phyloP scores from a whole-genome alignment of 1,284 basidiomycete species.

The Hortiboletus rubellus region DNA sequence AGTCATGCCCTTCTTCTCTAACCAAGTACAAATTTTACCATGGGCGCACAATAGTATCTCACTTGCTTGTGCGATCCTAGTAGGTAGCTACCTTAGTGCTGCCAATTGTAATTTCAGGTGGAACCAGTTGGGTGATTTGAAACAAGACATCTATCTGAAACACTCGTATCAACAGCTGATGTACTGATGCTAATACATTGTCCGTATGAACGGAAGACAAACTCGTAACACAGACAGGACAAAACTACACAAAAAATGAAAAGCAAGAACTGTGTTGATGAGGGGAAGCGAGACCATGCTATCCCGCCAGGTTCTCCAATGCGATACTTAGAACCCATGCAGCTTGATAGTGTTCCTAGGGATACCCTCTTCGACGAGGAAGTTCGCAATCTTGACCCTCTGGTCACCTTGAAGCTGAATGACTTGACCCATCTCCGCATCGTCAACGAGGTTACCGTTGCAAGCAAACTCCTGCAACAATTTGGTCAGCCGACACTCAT shows the following conservation, averaged over 20 bases:
- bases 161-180: constrained; percentile 27
- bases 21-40: constrained; percentile 13
- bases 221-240: constrained; percentile 17
- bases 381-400: constrained; percentile 85
- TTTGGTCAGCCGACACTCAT: constrained; percentile 1
- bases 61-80: neutral
- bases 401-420: constrained; percentile 99
- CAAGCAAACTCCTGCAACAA: constrained; percentile 89
- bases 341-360: constrained; percentile 77
- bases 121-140: constrained; percentile 10
- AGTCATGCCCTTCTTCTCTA: constrained; percentile 18
- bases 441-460: constrained; percentile 97
- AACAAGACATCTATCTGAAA: constrained; percentile 26
- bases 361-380: constrained; percentile 80
- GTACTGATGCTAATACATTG: constrained; percentile 31
- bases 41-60: constrained; percentile 1
- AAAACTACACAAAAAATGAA: constrained; percentile 20
- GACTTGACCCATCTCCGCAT: constrained; percentile 96
- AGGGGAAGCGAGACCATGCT: constrained; percentile 5
- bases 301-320: constrained; percentile 6
- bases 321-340: constrained; percentile 69
- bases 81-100: neutral
- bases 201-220: constrained; percentile 18
- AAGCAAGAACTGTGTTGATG: constrained; percentile 14
- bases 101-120: constrained; percentile 5